These are phyloP conservation scores for Suhomyces xylopsoci DNA, from an alignment of 805 yeast species.

Conservation along the genomic window DNA sequence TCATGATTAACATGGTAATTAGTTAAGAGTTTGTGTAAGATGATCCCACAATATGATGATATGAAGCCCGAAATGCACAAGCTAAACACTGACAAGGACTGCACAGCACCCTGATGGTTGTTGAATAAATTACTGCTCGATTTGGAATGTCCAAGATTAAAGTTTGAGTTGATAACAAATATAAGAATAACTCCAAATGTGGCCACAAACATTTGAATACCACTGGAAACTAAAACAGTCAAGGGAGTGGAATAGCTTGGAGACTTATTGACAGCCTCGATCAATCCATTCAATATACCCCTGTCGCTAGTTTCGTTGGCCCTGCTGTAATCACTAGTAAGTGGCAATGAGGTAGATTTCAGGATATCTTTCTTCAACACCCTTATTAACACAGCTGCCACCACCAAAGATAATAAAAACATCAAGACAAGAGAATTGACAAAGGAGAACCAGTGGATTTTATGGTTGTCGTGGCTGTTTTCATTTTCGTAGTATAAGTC, in stretches of 20 bases:
- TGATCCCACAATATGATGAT: conserved; percentile 70
- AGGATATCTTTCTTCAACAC: conserved; percentile 53
- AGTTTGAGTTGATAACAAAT: conserved; percentile 39
- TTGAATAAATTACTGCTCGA: conserved; percentile 59
- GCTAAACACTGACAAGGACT: conserved; percentile 56
- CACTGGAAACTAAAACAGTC: conserved; percentile 63
- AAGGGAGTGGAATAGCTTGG: conserved; percentile 51
- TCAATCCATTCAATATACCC: conserved; percentile 35
- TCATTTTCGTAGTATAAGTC: conserved; percentile 62
- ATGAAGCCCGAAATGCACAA: conserved; percentile 70
- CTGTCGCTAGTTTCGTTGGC: not conserved
- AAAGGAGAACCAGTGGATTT: conserved; percentile 76
- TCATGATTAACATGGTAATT: conserved; percentile 31
- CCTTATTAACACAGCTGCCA: conserved; percentile 59
- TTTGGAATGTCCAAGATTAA: conserved; percentile 17
- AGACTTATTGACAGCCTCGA: conserved; percentile 50
- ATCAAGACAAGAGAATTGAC: conserved; percentile 69
- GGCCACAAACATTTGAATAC: conserved; percentile 69
- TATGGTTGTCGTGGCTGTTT: conserved; percentile 37
- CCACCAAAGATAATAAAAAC: conserved; percentile 57
- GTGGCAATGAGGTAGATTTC: conserved; percentile 12
- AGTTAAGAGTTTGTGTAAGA: conserved; percentile 55
- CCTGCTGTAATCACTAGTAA: conserved; percentile 6
- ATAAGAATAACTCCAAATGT: conserved; percentile 57
- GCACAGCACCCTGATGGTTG: conserved; percentile 62